phyloP scores from a whole-genome alignment of 2,329 filamentous ascomycete species.

The Sarocladium oryzae region DNA sequence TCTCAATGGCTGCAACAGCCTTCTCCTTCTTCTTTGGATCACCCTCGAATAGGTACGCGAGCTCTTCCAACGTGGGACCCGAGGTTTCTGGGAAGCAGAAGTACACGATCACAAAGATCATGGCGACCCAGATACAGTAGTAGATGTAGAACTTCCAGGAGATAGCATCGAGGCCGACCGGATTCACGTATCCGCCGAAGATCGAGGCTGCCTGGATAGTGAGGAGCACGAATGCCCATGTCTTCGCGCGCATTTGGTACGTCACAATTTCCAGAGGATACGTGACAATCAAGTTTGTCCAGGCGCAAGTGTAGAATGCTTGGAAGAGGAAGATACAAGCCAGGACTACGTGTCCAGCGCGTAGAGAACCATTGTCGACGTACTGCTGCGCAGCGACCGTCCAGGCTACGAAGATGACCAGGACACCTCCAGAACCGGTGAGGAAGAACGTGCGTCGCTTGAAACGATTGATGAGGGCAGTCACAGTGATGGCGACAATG shows the following conservation, averaged over 20 bases:
- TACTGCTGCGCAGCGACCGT: constrained; percentile 32
- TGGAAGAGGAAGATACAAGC: constrained; percentile 37
- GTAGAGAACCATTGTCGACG: constrained; percentile 23
- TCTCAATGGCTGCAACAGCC: constrained; percentile 11
- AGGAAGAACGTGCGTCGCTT: constrained; percentile 33
- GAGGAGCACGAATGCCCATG: constrained; percentile 32
- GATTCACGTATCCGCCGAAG: constrained; percentile 34
- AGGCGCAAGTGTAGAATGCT: constrained; percentile 34
- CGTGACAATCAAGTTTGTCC: constrained; percentile 36
- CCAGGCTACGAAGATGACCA: constrained; percentile 33
- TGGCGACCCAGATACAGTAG: constrained; percentile 32
- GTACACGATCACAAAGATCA: constrained; percentile 30
- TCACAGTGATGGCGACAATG: constrained; percentile 31
- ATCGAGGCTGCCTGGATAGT: constrained; percentile 31
- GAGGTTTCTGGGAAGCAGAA: constrained; percentile 34
- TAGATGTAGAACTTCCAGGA: constrained; percentile 36
- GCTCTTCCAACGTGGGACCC: constrained; percentile 29
- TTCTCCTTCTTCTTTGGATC: constrained; percentile 10
- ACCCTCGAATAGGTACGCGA: constrained; percentile 21
- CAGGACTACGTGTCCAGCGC: constrained; percentile 27
- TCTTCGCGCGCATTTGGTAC: constrained; percentile 35
- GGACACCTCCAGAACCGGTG: constrained; percentile 29
- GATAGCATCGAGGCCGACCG: constrained; percentile 29
- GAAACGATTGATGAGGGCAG: constrained; percentile 29
- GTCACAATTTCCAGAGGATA: constrained; percentile 37